Evolutionary conservation across 176 grass and related monocot species (phyloP).

Genomic region (Oryza coarctata): DNA sequence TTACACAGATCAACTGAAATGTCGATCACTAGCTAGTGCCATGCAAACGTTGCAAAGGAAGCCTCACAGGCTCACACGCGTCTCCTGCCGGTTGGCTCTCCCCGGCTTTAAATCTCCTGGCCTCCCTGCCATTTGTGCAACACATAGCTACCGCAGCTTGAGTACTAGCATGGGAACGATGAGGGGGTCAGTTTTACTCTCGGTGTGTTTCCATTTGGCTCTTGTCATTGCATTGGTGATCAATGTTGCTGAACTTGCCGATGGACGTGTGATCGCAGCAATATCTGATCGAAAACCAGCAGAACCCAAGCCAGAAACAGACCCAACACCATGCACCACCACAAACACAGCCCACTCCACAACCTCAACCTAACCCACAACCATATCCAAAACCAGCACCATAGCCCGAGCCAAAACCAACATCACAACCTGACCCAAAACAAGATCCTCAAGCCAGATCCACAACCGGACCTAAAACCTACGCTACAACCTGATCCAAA

Average conservation of each 20-base stretch:
- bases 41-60: not conserved
- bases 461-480: not conserved
- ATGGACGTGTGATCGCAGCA: not conserved
- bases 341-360: no score
- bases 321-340: no score
- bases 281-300: no score
- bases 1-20: not conserved
- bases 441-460: not conserved
- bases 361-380: no score
- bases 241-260: not conserved
- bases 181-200: not conserved
- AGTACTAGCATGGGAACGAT: not conserved
- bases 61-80: not conserved
- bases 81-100: not conserved
- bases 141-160: not conserved
- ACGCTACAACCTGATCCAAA: not conserved
- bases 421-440: no score
- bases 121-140: not conserved
- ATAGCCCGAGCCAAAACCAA: no score
- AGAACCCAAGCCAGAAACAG: no score
- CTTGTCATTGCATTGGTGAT: not conserved
- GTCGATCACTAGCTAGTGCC: not conserved
- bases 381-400: no score
- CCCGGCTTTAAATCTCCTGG: constrained; percentile 1
- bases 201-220: not conserved